These are phyloP conservation scores for Leersia perrieri DNA, from an alignment of 176 grass and related monocot species.

Conservation along the genomic window DNA sequence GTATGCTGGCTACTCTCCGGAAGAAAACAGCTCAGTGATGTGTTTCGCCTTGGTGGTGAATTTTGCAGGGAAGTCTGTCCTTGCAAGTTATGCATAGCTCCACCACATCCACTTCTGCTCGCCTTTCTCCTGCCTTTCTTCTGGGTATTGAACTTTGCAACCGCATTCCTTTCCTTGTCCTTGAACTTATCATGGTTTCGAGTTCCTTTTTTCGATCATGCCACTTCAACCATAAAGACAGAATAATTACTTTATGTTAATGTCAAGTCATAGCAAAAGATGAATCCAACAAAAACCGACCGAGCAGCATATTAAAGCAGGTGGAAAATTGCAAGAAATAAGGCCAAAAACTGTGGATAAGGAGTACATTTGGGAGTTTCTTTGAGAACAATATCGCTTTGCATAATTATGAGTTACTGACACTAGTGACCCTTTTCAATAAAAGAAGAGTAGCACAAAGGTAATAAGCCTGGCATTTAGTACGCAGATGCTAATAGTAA, in stretches of 20 bases:
- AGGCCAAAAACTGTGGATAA: not conserved
- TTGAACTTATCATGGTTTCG: conserved; percentile 28
- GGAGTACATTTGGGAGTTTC: not conserved
- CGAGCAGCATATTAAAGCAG: not conserved
- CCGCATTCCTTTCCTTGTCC: not conserved
- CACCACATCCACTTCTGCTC: not conserved
- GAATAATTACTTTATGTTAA: not conserved
- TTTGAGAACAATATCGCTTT: not conserved
- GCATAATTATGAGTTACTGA: not conserved
- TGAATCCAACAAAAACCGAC: not conserved
- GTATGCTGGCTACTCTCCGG: not conserved
- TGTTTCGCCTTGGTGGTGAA: not conserved
- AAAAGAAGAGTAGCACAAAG: not conserved
- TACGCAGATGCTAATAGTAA: not conserved
- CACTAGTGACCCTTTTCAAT: not conserved
- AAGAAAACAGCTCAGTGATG: not conserved
- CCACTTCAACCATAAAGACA: conserved; percentile 28
- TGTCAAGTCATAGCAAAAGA: not conserved
- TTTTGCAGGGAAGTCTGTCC: not conserved
- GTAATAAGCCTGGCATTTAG: not conserved
- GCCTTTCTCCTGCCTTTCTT: conserved; percentile 1
- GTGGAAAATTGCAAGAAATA: not conserved
- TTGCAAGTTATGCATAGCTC: conserved; percentile 18
- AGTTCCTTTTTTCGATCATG: conserved; percentile 45
- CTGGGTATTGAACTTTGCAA: not conserved